A percentile compares a stretch with the other conserved stretches of the same genome.
These are phyloP conservation scores for Marasmius sp. DNA, from an alignment of 1,284 basidiomycete species.

Conservation along the genomic window DNA sequence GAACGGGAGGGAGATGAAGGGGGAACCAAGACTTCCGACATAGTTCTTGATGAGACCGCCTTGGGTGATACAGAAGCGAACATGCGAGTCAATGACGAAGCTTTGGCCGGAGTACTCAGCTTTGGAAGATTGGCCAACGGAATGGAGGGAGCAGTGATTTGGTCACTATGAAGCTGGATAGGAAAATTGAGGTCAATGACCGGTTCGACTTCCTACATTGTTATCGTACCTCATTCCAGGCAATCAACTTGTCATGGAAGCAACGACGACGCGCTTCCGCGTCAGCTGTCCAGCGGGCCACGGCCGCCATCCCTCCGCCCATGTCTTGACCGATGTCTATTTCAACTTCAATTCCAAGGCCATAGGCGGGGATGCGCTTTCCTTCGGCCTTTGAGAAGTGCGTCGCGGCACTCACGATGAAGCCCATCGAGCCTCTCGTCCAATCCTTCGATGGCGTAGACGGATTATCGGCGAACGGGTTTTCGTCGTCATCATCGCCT, in stretches of 20 bases:
- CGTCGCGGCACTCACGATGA: constrained; percentile 67
- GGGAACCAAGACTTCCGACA: constrained; percentile 30
- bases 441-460: constrained; percentile 56
- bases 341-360: constrained; percentile 82
- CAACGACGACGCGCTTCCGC: constrained; percentile 58
- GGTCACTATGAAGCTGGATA: constrained; percentile 49
- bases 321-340: constrained; percentile 79
- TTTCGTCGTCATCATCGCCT: constrained; percentile 53
- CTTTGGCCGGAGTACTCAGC: constrained; percentile 49
- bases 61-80: constrained; percentile 75
- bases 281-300: constrained; percentile 78
- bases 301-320: constrained; percentile 77
- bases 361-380: constrained; percentile 73
- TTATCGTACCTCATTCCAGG: constrained; percentile 58
- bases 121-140: constrained; percentile 67
- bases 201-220: constrained; percentile 7
- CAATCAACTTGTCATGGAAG: constrained; percentile 57
- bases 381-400: constrained; percentile 65
- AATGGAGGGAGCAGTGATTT: constrained; percentile 48
- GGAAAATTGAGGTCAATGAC: neutral
- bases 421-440: constrained; percentile 75
- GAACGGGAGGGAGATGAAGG: constrained; percentile 46
- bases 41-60: constrained; percentile 39
- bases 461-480: constrained; percentile 63
- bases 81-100: constrained; percentile 65